phyloP scores from a whole-genome alignment of 1,139 yeast species.

The Taphrina pruni region DNA sequence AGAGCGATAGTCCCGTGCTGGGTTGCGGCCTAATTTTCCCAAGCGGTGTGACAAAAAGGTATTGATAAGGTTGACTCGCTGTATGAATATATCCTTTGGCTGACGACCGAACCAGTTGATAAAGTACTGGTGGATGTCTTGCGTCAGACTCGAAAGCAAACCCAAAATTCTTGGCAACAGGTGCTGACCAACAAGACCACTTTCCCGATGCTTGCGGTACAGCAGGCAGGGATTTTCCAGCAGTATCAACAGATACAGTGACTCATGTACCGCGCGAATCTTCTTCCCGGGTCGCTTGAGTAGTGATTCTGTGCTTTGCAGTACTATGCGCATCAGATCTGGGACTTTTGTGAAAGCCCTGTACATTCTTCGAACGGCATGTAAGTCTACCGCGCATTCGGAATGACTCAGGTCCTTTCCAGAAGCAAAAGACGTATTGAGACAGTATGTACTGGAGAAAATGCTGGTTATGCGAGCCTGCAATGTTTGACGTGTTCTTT shows the following conservation, averaged over 20 bases:
- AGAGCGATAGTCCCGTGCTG: slow-evolving; percentile 59
- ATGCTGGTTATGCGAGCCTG: slow-evolving; percentile 13
- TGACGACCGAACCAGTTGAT: slow-evolving; percentile 65
- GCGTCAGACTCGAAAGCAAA: slow-evolving; percentile 22
- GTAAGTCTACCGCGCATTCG: slow-evolving; percentile 49
- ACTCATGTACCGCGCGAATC: slow-evolving; percentile 48
- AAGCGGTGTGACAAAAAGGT: slow-evolving; percentile 54
- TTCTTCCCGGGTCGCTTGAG: slow-evolving; percentile 48
- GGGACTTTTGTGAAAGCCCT: slow-evolving; percentile 41
- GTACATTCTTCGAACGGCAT: slow-evolving; percentile 43
- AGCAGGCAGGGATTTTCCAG: slow-evolving; percentile 51
- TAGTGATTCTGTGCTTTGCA: slow-evolving; percentile 47
- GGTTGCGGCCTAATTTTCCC: slow-evolving; percentile 42
- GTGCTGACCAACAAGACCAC: slow-evolving; percentile 1
- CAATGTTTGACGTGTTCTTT: slow-evolving; percentile 4
- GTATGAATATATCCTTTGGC: slow-evolving; percentile 54
- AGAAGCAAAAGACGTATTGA: slow-evolving; percentile 48
- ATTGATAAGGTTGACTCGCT: slow-evolving; percentile 52
- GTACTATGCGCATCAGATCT: slow-evolving; percentile 46
- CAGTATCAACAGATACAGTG: slow-evolving; percentile 50
- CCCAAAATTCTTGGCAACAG: slow-evolving; percentile 13
- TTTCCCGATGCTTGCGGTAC: slow-evolving; percentile 9
- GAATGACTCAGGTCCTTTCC: slow-evolving; percentile 46
- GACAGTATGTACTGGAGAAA: slow-evolving; percentile 21
- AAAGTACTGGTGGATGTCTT: slow-evolving; percentile 57